Conservation (phyloP, 345 rosid genomes). For the Moricandia moricandioides region DNA sequence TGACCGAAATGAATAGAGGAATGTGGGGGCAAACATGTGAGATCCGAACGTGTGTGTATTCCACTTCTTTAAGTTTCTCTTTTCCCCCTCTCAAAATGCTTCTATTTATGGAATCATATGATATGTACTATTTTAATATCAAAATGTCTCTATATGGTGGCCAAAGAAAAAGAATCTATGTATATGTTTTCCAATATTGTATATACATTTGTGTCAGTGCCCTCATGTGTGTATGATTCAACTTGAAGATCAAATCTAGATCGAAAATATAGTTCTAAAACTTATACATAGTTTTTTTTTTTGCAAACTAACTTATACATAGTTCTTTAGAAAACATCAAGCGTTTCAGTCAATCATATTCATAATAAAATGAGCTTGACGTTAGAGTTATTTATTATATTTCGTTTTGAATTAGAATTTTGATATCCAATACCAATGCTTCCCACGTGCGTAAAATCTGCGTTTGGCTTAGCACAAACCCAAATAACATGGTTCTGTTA, state of each 20-base stretch:
- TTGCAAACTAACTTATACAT: neutral
- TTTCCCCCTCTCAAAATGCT: constrained; percentile 8
- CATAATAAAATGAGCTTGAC: neutral
- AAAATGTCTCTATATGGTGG: constrained; percentile 26
- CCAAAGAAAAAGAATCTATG: neutral
- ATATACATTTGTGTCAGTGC: constrained; percentile 20
- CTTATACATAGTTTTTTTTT: neutral
- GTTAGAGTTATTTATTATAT: neutral
- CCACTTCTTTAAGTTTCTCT: neutral
- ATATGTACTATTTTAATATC: constrained; percentile 23
- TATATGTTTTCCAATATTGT: neutral
- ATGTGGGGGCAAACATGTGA: constrained; percentile 18
- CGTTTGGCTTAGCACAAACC: neutral
- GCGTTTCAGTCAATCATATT: neutral
- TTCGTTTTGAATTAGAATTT: neutral
- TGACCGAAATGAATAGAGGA: neutral
- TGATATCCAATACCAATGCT: neutral
- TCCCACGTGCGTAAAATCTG: neutral
- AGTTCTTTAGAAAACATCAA: neutral
- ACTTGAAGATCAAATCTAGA: constrained; percentile 26
- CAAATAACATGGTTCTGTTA: neutral
- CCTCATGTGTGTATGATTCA: constrained; percentile 29
- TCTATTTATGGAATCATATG: constrained; percentile 38
- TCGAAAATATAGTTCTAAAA: constrained; percentile 1
- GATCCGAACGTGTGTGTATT: constrained; percentile 26